A percentile compares a stretch with the other conserved stretches of the same genome.
These are phyloP conservation scores for Yamadazyma taylorii DNA, from an alignment of 1,139 yeast species.

Conservation along the genomic window DNA sequence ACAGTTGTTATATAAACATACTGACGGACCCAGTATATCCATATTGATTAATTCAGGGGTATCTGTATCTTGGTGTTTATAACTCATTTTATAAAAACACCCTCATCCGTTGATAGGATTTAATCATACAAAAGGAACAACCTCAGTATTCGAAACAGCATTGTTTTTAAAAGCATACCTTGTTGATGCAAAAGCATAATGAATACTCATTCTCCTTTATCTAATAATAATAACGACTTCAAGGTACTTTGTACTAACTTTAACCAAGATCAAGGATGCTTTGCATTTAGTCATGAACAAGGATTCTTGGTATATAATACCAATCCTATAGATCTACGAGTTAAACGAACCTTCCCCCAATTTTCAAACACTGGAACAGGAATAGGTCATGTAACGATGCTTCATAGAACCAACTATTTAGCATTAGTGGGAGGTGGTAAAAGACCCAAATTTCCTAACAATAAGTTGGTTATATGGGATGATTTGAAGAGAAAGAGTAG, in stretches of 20 bases:
- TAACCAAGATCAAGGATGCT: slow-evolving; percentile 90
- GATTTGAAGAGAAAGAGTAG: slow-evolving; percentile 78
- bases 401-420: slow-evolving; percentile 84
- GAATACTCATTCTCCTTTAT: slow-evolving; percentile 36
- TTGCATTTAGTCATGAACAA: slow-evolving; percentile 76
- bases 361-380: slow-evolving; percentile 47
- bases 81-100: too few species aligned
- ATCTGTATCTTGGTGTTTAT: too few species aligned
- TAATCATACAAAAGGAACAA: too few species aligned
- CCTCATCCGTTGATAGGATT: too few species aligned
- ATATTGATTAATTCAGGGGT: too few species aligned
- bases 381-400: slow-evolving; percentile 76
- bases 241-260: slow-evolving; percentile 61
- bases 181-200: slow-evolving; percentile 17
- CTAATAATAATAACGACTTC: slow-evolving; percentile 26
- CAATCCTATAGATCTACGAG: slow-evolving; percentile 81
- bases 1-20: too few species aligned
- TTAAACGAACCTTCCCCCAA: slow-evolving; percentile 54
- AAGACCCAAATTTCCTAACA: slow-evolving; percentile 72
- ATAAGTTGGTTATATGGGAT: slow-evolving; percentile 86
- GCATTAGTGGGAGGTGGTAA: slow-evolving; percentile 90
- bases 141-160: not conserved
- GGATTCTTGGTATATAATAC: slow-evolving; percentile 89
- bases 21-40: too few species aligned
- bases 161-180: not conserved